Conservation (phyloP, 768 basidiomycete genomes). For the Exidia glandulosa region DNA sequence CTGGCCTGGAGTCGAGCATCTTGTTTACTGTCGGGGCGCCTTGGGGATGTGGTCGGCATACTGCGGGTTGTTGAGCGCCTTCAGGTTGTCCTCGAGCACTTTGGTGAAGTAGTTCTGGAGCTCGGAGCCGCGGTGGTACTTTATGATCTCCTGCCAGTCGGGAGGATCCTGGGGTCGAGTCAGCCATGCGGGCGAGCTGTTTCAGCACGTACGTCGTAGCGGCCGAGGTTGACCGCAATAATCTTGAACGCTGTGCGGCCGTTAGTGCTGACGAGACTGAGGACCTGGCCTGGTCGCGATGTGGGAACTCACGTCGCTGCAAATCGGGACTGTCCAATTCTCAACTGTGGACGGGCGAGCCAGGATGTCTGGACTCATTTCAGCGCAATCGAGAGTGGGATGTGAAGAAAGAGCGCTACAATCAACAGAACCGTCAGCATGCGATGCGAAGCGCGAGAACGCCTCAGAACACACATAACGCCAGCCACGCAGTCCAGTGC, state of each 20-base stretch:
- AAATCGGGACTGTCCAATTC: too few relatives aligned
- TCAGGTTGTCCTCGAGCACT: slow-evolving; percentile 97
- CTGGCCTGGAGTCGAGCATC: slow-evolving; percentile 88
- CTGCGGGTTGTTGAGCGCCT: slow-evolving; percentile 98
- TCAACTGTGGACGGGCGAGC: too few relatives aligned
- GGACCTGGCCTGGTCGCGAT: slow-evolving; percentile 92
- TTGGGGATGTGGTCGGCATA: slow-evolving; percentile 98
- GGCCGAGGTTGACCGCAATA: slow-evolving; percentile 89
- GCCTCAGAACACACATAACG: slow-evolving; percentile 54
- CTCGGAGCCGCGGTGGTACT: slow-evolving; percentile 97
- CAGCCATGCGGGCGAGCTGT: slow-evolving; percentile 99
- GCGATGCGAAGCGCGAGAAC: too few relatives aligned
- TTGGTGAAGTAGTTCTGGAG: slow-evolving; percentile 99
- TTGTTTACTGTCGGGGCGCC: slow-evolving; percentile 71
- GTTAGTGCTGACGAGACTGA: slow-evolving; percentile 99
- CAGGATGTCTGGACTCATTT: slow-evolving; percentile 98
- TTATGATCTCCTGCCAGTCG: too few relatives aligned
- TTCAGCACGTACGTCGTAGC: too few relatives aligned
- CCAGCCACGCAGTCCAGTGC: slow-evolving; percentile 91
- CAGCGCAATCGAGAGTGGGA: too few relatives aligned
- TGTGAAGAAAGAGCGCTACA: too few relatives aligned
- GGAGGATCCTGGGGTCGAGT: slow-evolving; percentile 96
- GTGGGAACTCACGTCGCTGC: too few relatives aligned
- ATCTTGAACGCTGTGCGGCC: slow-evolving; percentile 98
- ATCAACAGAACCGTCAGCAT: too few relatives aligned